phyloP scores from a whole-genome alignment of 352 stramenopile species.

The Phytopythium ostracodes region DNA sequence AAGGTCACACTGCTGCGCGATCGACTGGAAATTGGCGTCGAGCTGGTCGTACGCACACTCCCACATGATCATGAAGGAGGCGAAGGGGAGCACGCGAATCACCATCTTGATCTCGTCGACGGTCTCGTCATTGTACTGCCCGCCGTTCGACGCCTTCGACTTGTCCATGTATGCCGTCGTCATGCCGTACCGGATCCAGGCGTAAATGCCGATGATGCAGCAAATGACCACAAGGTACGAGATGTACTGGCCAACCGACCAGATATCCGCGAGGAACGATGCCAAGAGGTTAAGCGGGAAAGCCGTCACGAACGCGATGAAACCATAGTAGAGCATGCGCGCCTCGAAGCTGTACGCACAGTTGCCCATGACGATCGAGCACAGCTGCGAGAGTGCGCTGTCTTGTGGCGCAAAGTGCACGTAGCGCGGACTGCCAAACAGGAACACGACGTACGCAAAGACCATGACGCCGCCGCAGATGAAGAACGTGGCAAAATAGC shows the following conservation, averaged over 20 bases:
- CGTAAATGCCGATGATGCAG: slow-evolving; percentile 76
- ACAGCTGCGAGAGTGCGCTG: slow-evolving; percentile 71
- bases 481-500: slow-evolving; percentile 87
- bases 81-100: slow-evolving; percentile 79
- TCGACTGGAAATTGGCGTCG: slow-evolving; percentile 86
- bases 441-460: slow-evolving; percentile 66
- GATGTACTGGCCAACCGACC: slow-evolving; percentile 55
- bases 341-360: slow-evolving; percentile 73
- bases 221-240: slow-evolving; percentile 68
- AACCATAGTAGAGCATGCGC: slow-evolving; percentile 73
- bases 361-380: slow-evolving; percentile 70
- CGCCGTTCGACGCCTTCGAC: slow-evolving; percentile 76
- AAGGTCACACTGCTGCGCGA: slow-evolving; percentile 80
- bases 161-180: slow-evolving; percentile 82
- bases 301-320: slow-evolving; percentile 55
- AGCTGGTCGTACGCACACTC: slow-evolving; percentile 85
- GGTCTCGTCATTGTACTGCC: slow-evolving; percentile 75
- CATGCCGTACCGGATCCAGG: slow-evolving; percentile 81
- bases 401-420: slow-evolving; percentile 74
- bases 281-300: slow-evolving; percentile 77
- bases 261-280: slow-evolving; percentile 57
- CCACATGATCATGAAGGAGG: slow-evolving; percentile 89
- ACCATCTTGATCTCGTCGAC: slow-evolving; percentile 87
- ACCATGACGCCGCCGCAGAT: slow-evolving; percentile 84
- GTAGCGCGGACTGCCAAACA: slow-evolving; percentile 54